Conservation (phyloP, 306 rosid species). For the Inga laurina region DNA sequence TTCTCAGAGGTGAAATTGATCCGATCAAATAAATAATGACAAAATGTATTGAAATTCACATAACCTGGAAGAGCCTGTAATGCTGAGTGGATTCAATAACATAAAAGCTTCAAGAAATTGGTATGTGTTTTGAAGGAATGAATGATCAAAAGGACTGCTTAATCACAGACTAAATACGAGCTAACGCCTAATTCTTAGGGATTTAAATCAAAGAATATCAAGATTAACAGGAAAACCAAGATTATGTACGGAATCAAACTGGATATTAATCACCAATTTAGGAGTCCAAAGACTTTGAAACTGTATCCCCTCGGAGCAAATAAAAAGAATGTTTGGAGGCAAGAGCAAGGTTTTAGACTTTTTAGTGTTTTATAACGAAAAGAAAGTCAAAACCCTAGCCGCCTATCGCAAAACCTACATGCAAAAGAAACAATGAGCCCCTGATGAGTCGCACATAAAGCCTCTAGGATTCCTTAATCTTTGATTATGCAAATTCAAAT, state of each 20-base stretch:
- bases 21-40: conserved; percentile 12
- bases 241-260: conserved; percentile 21
- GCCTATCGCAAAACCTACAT: conserved; percentile 42
- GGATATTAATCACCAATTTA: conserved; percentile 5
- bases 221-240: background rate
- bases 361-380: background rate
- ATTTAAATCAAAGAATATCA: background rate
- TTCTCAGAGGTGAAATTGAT: conserved; percentile 13
- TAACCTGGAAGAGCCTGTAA: conserved; percentile 3
- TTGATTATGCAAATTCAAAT: background rate
- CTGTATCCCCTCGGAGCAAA: background rate
- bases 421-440: conserved; percentile 10
- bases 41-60: background rate
- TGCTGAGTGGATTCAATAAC: conserved; percentile 10
- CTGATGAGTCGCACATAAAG: background rate
- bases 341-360: conserved; percentile 18
- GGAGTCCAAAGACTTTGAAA: background rate
- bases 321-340: background rate
- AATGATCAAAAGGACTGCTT: conserved; percentile 18
- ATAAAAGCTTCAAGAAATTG: conserved; percentile 12
- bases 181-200: background rate
- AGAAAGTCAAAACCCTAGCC: conserved; percentile 76
- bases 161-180: background rate
- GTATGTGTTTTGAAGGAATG: conserved; percentile 26
- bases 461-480: background rate